Conservation (phyloP, 495 filamentous ascomycete species). For the Lasiosphaeris hirsuta region DNA sequence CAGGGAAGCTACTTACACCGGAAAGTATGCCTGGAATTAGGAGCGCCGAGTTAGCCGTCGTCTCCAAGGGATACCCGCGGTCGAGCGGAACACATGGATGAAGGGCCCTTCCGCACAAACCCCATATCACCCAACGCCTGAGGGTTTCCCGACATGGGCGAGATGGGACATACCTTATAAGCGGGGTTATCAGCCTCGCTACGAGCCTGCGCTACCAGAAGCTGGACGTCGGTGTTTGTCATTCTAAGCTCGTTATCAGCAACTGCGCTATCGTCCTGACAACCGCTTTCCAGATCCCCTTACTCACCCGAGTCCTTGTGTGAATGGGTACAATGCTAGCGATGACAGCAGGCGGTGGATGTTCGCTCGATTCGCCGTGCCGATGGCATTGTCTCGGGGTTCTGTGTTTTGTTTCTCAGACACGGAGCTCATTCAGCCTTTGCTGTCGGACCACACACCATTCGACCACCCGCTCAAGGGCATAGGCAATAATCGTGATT, state of each 20-base stretch:
- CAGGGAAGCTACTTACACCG: constrained; percentile 53
- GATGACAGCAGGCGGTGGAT: constrained; percentile 58
- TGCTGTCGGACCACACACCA: constrained; percentile 44
- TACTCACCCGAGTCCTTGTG: constrained; percentile 41
- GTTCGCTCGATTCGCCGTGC: constrained; percentile 58
- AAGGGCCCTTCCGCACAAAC: not conserved
- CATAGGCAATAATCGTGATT: constrained; percentile 63
- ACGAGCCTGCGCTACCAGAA: constrained; percentile 63
- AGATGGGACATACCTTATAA: constrained; percentile 52
- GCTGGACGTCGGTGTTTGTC: constrained; percentile 59
- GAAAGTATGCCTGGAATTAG: constrained; percentile 61
- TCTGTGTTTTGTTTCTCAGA: constrained; percentile 41
- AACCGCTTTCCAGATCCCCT: constrained; percentile 1
- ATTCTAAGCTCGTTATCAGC: constrained; percentile 50
- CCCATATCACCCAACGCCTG: too few species aligned
- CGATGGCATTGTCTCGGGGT: constrained; percentile 59
- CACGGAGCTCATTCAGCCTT: constrained; percentile 7
- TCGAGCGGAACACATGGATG: not conserved
- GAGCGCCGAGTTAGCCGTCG: not conserved
- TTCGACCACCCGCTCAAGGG: constrained; percentile 73
- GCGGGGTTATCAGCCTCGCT: constrained; percentile 61
- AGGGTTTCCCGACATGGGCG: too few species aligned
- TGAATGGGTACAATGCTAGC: constrained; percentile 61
- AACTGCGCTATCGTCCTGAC: constrained; percentile 6
- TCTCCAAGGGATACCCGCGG: not conserved